phyloP scores from a whole-genome alignment of 257 asterid genomes.

The Plantago ovata region DNA sequence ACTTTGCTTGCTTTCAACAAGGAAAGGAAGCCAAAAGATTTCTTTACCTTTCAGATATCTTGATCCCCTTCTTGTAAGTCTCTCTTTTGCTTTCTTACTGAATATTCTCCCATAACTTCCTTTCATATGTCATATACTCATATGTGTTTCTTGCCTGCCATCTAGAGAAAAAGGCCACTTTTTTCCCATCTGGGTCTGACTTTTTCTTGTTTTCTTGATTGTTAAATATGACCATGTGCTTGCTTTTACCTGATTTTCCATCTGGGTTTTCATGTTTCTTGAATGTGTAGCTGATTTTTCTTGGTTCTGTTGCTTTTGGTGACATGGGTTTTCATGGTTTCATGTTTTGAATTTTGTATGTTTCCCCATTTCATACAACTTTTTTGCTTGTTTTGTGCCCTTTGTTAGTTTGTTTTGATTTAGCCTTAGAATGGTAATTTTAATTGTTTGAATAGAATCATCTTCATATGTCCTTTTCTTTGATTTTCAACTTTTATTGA shows the following conservation, averaged over 20 bases:
- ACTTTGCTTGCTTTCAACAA: conserved; percentile 50
- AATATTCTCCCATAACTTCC: conserved; percentile 40
- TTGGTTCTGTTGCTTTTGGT: background rate
- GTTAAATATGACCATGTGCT: conserved; percentile 16
- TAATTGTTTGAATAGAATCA: conserved; percentile 2
- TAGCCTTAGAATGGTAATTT: conserved; percentile 16
- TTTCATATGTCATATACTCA: conserved; percentile 24
- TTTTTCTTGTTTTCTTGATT: conserved; percentile 2
- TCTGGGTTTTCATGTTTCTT: background rate
- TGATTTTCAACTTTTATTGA: background rate
- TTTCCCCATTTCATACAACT: conserved; percentile 2
- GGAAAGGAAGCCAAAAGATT: conserved; percentile 30
- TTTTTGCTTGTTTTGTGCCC: conserved; percentile 15
- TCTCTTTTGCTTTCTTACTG: conserved; percentile 33
- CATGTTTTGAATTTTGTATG: conserved; percentile 3
- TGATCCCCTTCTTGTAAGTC: conserved; percentile 90
- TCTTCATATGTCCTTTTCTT: background rate
- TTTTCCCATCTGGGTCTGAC: conserved; percentile 35
- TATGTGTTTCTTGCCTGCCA: conserved; percentile 15
- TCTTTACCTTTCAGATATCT: conserved; percentile 85
- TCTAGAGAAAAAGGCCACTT: conserved; percentile 28
- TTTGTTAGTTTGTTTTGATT: conserved; percentile 9
- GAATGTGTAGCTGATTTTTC: conserved; percentile 1
- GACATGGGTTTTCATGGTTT: conserved; percentile 25
- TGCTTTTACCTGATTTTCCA: conserved; percentile 25